Percentiles rank a stretch among this genome's conserved stretches.
Conservation (phyloP, 768 basidiomycete species). For the Mycena filopes region DNA sequence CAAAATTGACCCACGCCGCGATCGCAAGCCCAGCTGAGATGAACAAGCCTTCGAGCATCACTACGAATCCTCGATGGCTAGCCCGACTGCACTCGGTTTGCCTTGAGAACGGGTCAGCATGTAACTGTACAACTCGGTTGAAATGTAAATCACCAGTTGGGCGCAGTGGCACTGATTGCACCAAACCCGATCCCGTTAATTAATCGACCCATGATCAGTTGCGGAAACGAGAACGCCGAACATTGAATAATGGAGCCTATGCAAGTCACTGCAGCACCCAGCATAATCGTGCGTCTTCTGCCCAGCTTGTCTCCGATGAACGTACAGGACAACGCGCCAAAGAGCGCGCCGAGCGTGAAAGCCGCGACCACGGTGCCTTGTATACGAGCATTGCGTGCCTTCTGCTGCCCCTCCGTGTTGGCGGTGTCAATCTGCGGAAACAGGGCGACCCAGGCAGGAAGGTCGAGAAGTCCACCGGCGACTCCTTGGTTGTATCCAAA, state of each 20-base stretch:
- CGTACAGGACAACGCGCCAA: slow-evolving; percentile 72
- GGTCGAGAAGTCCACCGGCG: slow-evolving; percentile 30
- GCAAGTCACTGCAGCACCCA: slow-evolving; percentile 70
- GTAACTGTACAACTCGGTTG: background rate
- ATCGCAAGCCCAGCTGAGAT: slow-evolving; percentile 27
- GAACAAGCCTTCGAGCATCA: slow-evolving; percentile 34
- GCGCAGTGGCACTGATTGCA: slow-evolving; percentile 29
- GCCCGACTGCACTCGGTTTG: slow-evolving; percentile 35
- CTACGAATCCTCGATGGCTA: slow-evolving; percentile 32
- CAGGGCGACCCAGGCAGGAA: slow-evolving; percentile 26
- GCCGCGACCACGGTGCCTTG: slow-evolving; percentile 29
- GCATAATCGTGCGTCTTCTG: slow-evolving; percentile 64
- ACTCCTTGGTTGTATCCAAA: slow-evolving; percentile 32
- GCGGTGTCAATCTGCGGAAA: slow-evolving; percentile 31
- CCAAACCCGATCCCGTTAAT: slow-evolving; percentile 64
- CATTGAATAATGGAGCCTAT: slow-evolving; percentile 71
- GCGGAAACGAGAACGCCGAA: slow-evolving; percentile 65
- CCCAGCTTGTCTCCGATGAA: slow-evolving; percentile 71
- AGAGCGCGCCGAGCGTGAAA: slow-evolving; percentile 43
- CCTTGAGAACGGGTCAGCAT: slow-evolving; percentile 11
- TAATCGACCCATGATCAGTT: slow-evolving; percentile 70
- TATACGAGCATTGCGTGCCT: slow-evolving; percentile 24
- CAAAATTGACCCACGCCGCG: slow-evolving; percentile 30
- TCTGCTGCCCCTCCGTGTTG: slow-evolving; percentile 17
- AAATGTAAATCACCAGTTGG: slow-evolving; percentile 20